Evolutionary conservation across 257 asterid genomes (phyloP), one percentile per base, ranked within the genome.

Genomic region (Solanum rostratum): DNA sequence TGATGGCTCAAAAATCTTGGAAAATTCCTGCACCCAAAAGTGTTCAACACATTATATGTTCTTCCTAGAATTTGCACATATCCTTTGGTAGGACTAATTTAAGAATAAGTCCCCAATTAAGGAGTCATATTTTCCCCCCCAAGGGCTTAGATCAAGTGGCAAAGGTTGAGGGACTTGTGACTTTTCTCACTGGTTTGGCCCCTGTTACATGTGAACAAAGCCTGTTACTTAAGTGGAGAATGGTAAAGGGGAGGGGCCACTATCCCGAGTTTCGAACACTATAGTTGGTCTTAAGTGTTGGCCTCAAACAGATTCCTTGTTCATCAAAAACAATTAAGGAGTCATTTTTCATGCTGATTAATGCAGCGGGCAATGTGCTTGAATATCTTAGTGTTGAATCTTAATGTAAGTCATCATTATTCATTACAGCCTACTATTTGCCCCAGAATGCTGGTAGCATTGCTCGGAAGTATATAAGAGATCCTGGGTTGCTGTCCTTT

Each of bases 391-490:
- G 12, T 60, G 15, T 43, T 15, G 55, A 54, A 49, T 57, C 71
- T 83, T 91, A 84, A 86, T 88, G 29, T 74, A 24, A 85, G 81
- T 57, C 74, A 85, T 82, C 19, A 39, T 14, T 88, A 80, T 91
- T 89, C 84, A 80, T 92, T 85, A 88, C 96, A 95, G 98, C 98
- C 81, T 97, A 92, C 91, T 94, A 93, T 92, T 90, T 97, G 86
- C 98, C 99, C 60, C 98, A 94, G 91, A 97, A 97, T 88, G 97
- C 95, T 84, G 99, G 99, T 82, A 93, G 85, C 84, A 91, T 95
- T 87, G 99, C 98, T 88, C 93, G 97, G 82, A 92, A 90, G 86
- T 93, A 87, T 91, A 94, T 95, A 70, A 92, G 91, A 88, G 98
- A 97, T 89, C 96, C 98, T 6, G 90, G 92, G 82, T 89, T 97